Conservation (phyloP, 2,329 filamentous ascomycete genomes). For the Apiospora pterosperma region DNA sequence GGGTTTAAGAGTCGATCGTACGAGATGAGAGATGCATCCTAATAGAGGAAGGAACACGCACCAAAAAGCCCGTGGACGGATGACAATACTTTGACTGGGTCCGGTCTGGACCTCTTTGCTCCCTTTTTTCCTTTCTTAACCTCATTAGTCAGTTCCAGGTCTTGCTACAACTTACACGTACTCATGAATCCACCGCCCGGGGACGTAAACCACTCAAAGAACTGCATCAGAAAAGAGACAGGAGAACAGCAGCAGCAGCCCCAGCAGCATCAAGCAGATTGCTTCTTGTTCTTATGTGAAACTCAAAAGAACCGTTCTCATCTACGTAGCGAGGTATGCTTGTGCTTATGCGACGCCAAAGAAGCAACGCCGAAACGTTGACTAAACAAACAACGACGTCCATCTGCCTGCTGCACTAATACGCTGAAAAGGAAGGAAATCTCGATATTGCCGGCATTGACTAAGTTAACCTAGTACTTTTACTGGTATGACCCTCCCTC, state of each 20-base stretch:
- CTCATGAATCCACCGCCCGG: not conserved
- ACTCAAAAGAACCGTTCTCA: not conserved
- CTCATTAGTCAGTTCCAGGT: not conserved
- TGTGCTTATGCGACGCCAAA: not conserved
- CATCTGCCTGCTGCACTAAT: not conserved
- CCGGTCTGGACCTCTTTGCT: not conserved
- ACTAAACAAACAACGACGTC: not conserved
- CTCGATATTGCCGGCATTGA: not conserved
- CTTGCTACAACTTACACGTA: not conserved
- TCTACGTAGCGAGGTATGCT: no score
- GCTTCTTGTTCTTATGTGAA: not conserved
- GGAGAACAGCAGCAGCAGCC: not conserved
- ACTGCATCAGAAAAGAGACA: not conserved
- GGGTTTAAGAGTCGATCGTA: constrained; percentile 1
- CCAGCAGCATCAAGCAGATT: not conserved
- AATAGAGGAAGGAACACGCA: not conserved
- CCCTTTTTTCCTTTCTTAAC: not conserved
- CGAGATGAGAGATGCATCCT: not conserved
- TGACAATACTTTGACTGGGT: not conserved
- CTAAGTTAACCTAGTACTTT: not conserved
- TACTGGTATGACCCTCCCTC: not conserved
- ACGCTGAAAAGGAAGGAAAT: not conserved
- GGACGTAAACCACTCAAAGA: not conserved
- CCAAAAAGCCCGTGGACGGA: not conserved
- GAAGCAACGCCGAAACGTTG: not conserved